Evolutionary conservation across 2,329 filamentous ascomycete genomes (phyloP), one percentile per base, ranked within the genome.

Genomic region (Tolypocladium paradoxum): DNA sequence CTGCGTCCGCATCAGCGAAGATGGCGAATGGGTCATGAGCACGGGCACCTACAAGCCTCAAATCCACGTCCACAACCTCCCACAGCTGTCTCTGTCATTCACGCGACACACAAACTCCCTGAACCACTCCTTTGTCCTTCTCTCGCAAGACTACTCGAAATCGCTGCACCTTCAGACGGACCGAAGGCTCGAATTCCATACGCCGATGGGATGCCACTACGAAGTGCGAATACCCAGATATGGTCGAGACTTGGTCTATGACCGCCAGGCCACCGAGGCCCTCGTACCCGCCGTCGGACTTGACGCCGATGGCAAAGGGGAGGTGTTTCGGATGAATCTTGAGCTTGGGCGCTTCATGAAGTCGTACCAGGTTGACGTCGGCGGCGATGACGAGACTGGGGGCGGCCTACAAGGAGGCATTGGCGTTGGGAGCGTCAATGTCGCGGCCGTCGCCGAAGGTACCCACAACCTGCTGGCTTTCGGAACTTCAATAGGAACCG

Each of bases 21-120:
- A 99, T 80, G 92, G 92, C 49, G 86, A 97, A 66, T 99, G 93
- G 91, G 83, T 93, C 40, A 93, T 96, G 88, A 95, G 88, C 64
- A 95, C 91, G 51, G 90, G 90, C 74, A 85, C 82, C 52, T 85
- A 83, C 68, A 82, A 77, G 69, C 75, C 70, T 49, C 70, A 72
- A 56, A 95, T 97, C 55, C 93, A 97, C 66, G 87, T 89, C n/a
- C 95, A 99, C 71, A 90, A 95, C 66, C 82, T 97, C 6, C 87
- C 91, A 37, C 90, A 97, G 65, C 78, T 97, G 24, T 92, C 92
- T 11, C 80, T 99, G n/a, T 96, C 91, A 9, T 99, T 87, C 70
- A 83, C 90, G 35, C 85, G 93, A 53, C 93, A 99, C 69, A 99
- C 95, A 1, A 87, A 88, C 58, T 86, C 88, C 9, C 78, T 97